Conservation (phyloP, 1,284 basidiomycete genomes). For the Ustilago loliicola region DNA sequence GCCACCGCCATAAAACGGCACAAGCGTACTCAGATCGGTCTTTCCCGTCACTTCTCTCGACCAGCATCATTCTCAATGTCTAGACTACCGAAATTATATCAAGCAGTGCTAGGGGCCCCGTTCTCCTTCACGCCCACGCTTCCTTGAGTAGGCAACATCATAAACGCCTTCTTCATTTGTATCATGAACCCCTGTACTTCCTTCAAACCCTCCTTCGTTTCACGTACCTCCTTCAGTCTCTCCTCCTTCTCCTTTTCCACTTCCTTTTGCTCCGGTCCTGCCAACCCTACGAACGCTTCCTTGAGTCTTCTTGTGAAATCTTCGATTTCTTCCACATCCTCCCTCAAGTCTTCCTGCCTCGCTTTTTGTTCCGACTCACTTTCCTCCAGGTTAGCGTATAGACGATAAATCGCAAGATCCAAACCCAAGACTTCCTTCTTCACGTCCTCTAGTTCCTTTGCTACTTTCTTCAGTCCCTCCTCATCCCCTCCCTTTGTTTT, state of each 20-base stretch:
- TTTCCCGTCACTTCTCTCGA: background rate
- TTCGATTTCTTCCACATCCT: background rate
- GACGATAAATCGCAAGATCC: background rate
- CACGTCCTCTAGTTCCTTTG: background rate
- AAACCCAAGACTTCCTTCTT: background rate
- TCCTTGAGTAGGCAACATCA: conserved; percentile 6
- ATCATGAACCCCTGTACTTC: conserved; percentile 9
- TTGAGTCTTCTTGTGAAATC: background rate
- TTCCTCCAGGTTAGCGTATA: background rate
- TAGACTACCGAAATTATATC: background rate
- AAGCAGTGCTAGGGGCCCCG: background rate
- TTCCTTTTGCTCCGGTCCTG: conserved; percentile 13
- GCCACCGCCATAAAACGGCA: background rate
- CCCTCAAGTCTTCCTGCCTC: conserved; percentile 3
- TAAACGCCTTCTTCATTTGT: conserved; percentile 12
- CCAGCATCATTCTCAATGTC: background rate
- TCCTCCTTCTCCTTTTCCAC: conserved; percentile 3
- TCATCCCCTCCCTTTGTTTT: background rate
- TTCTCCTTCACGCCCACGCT: background rate
- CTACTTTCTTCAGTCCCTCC: background rate
- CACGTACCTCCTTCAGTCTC: conserved; percentile 2
- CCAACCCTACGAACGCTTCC: conserved; percentile 8
- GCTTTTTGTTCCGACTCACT: too few species aligned
- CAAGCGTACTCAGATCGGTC: background rate
- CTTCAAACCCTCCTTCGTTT: conserved; percentile 8